Conservation (phyloP, 2,329 filamentous ascomycete genomes). For the Gnomoniopsis smithogilvyi region DNA sequence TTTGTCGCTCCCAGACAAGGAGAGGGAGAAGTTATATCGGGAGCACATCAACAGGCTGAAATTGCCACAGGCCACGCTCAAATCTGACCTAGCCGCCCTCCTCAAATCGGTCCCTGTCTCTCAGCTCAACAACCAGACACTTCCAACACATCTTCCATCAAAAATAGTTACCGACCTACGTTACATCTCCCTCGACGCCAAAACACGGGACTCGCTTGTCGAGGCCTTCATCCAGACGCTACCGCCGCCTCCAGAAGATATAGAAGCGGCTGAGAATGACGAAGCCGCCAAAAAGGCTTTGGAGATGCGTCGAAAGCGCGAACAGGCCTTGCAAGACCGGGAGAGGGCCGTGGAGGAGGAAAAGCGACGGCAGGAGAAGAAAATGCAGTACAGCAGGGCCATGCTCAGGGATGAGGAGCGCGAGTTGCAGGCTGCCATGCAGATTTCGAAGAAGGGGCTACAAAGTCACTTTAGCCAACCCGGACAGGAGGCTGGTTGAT, state of each 20-base stretch:
- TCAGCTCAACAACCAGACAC: constrained; percentile 57
- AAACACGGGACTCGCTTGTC: constrained; percentile 61
- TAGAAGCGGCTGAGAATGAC: constrained; percentile 40
- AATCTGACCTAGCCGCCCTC: constrained; percentile 65
- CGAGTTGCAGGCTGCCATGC: constrained; percentile 67
- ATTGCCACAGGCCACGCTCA: constrained; percentile 62
- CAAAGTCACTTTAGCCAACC: constrained; percentile 50
- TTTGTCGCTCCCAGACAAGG: constrained; percentile 66
- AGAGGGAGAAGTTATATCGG: constrained; percentile 75
- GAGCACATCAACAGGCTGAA: constrained; percentile 69
- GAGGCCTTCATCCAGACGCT: constrained; percentile 65
- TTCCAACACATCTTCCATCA: constrained; percentile 55
- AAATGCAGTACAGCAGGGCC: constrained; percentile 58
- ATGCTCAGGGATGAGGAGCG: constrained; percentile 63
- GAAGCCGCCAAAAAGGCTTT: constrained; percentile 46
- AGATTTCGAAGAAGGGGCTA: constrained; percentile 63
- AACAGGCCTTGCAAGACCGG: constrained; percentile 64
- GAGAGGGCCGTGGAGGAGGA: constrained; percentile 62
- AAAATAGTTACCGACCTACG: constrained; percentile 63
- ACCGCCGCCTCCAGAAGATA: constrained; percentile 51
- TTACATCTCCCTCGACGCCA: constrained; percentile 63
- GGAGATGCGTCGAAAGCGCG: constrained; percentile 55
- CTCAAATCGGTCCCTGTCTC: constrained; percentile 59
- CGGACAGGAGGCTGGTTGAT: neutral
- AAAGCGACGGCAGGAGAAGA: constrained; percentile 56